phyloP scores from a whole-genome alignment of 1,284 basidiomycete species.

The Coniferiporia sulphurascens region DNA sequence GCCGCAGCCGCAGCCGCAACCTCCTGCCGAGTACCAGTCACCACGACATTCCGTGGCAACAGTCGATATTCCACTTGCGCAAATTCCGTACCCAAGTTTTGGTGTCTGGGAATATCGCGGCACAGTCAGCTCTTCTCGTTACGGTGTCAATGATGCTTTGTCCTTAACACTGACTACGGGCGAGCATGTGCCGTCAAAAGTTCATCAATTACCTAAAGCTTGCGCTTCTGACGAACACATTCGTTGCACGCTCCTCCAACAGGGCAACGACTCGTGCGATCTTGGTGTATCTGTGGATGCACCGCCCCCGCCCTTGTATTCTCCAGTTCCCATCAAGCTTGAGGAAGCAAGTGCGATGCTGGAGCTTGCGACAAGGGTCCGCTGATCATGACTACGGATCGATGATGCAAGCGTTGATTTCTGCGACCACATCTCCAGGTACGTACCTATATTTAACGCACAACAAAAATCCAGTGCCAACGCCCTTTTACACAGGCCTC shows the following conservation, averaged over 20 bases:
- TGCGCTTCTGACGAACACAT: background rate
- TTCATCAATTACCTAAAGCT: background rate
- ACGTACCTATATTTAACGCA: too few relatives aligned
- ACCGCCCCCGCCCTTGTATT: slow-evolving; percentile 6
- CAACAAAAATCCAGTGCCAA: too few relatives aligned
- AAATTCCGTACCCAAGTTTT: background rate
- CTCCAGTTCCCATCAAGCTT: slow-evolving; percentile 10
- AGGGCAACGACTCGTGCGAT: background rate
- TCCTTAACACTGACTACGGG: slow-evolving; percentile 2
- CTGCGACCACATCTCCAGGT: too few relatives aligned
- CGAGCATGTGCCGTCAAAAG: slow-evolving; percentile 3
- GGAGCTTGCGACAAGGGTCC: background rate
- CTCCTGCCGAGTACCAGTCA: too few relatives aligned
- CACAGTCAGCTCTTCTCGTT: background rate
- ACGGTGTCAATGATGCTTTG: background rate
- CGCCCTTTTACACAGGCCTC: too few relatives aligned
- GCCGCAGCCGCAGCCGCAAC: background rate
- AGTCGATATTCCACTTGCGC: background rate
- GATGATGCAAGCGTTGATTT: background rate
- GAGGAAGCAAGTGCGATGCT: slow-evolving; percentile 9
- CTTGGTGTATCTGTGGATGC: background rate
- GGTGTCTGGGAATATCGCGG: background rate
- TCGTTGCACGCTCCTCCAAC: background rate
- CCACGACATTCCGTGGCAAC: background rate
- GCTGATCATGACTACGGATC: background rate